Evolutionary conservation across 2,329 filamentous ascomycete species (phyloP), one percentile per base, ranked within the genome.

Genomic region (Xylaria sp.): DNA sequence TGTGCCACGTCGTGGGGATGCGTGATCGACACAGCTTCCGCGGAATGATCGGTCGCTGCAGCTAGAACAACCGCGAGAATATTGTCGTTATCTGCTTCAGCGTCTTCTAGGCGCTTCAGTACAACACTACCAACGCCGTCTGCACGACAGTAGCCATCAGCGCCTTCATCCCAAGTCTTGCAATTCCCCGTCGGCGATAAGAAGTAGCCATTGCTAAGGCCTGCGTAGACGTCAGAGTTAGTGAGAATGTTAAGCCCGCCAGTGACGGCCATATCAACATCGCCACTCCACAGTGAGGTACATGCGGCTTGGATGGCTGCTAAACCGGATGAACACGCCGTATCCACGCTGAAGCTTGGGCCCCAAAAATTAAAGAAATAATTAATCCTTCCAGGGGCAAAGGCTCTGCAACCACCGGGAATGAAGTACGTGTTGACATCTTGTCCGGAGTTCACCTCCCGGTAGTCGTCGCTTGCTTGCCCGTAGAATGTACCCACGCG

Each of bases 31-130:
- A 86, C 81, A 7, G 89, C 83, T 66, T 90, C 84, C 1, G 87
- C 87, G 0, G 87, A 91, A 70, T 93, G 90, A 71, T 92, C 92
- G 41, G 89, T 91, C 0, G 81, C 83, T 0, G 86, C 83, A 1
- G 81, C 85, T 0, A 85, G 76, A 19, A 72, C 67, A 4, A 68
- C 61, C 3, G 60, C 70, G 0, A 70, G 47, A 54, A 83, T 77
- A 1, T 72, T 72, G 61, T 84, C 79, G 2, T 79, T 78, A 49
- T 83, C 80, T 1, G 73, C 75, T 6, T 75, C 49, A 4, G 83
- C 83, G 70, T 72, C 71, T 10, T 70, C 63, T 0, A 72, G 61
- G 0, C 67, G 38, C 61, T 72, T 73, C 7, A 72, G 23, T 1
- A 73, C 61, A 0, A 73, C 15, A 0, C 65, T 60, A 0, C 60